A percentile compares a stretch with the other conserved stretches of the same genome.
These are phyloP conservation scores for Cystofilobasidium capitatum DNA, from an alignment of 768 basidiomycete species.

Conservation along the genomic window DNA sequence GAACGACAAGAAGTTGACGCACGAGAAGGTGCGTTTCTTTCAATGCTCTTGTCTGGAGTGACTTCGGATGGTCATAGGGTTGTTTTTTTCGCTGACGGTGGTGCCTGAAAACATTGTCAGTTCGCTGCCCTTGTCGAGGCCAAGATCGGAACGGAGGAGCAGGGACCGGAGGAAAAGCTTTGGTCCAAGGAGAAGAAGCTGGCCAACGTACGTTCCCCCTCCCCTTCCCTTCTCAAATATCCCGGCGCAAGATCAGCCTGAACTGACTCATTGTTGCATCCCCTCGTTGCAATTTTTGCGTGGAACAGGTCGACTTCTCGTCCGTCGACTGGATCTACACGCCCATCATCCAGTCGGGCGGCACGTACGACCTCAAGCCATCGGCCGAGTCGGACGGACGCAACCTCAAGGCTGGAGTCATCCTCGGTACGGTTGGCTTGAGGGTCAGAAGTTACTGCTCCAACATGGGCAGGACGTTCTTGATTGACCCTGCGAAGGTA, in stretches of 20 bases:
- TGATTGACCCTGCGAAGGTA: conserved; percentile 85
- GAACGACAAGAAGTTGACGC: conserved; percentile 78
- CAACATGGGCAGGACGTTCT: conserved; percentile 85
- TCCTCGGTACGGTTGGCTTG: conserved; percentile 76
- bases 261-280: too few species aligned
- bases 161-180: conserved; percentile 82
- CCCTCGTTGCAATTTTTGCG: conserved; percentile 20
- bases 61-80: neutral
- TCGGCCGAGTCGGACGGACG: conserved; percentile 78
- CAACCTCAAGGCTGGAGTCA: conserved; percentile 71
- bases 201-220: conserved; percentile 52
- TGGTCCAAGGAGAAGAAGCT: conserved; percentile 65
- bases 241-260: neutral
- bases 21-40: conserved; percentile 54
- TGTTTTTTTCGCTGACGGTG: neutral
- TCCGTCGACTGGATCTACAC: conserved; percentile 87
- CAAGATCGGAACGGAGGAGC: conserved; percentile 76
- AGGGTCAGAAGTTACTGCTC: conserved; percentile 88
- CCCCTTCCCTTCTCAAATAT: neutral
- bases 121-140: conserved; percentile 60
- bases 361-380: conserved; percentile 79
- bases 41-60: neutral
- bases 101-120: neutral
- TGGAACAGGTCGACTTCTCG: conserved; percentile 86
- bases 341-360: conserved; percentile 89